A percentile compares a stretch with the other conserved stretches of the same genome.
phyloP scores from a whole-genome alignment of 2,329 filamentous ascomycete genomes.

The Calonectria leucothoes region DNA sequence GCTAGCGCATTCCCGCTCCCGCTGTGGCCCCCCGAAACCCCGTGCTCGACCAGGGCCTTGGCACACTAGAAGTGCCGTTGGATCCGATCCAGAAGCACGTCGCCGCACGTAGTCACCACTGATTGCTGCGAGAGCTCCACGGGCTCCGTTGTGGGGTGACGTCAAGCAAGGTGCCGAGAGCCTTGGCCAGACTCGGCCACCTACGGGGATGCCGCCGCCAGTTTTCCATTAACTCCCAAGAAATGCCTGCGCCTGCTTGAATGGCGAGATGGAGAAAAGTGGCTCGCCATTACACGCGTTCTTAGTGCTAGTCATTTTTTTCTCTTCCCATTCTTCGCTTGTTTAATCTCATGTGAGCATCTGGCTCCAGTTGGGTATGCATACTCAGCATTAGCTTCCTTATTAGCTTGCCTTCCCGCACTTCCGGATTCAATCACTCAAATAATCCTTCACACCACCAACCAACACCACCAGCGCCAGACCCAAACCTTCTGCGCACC shows the following conservation, averaged over 20 bases:
- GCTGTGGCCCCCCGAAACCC: conserved; percentile 1
- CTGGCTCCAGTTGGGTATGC: background rate
- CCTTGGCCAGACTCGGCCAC: background rate
- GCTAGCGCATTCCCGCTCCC: conserved; percentile 8
- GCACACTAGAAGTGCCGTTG: conserved; percentile 24
- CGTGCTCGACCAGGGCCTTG: conserved; percentile 7
- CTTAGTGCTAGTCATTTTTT: background rate
- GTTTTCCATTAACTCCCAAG: background rate
- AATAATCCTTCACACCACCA: background rate
- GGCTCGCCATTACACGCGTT: conserved; percentile 13
- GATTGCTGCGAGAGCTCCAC: background rate
- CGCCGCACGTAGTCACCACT: background rate
- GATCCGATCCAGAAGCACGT: conserved; percentile 11
- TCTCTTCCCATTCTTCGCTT: background rate
- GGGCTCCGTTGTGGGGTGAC: conserved; percentile 25
- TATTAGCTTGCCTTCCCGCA: background rate
- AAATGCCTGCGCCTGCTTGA: conserved; percentile 10
- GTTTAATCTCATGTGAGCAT: background rate
- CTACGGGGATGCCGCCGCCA: conserved; percentile 1
- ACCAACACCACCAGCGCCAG: conserved; percentile 29
- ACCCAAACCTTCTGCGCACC: conserved; percentile 5
- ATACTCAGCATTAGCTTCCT: background rate
- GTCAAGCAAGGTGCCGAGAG: conserved; percentile 28
- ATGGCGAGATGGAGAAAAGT: conserved; percentile 22
- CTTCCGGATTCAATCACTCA: background rate